Conservation (phyloP, 2,329 filamentous ascomycete species). For the Aspergillus sp. region DNA sequence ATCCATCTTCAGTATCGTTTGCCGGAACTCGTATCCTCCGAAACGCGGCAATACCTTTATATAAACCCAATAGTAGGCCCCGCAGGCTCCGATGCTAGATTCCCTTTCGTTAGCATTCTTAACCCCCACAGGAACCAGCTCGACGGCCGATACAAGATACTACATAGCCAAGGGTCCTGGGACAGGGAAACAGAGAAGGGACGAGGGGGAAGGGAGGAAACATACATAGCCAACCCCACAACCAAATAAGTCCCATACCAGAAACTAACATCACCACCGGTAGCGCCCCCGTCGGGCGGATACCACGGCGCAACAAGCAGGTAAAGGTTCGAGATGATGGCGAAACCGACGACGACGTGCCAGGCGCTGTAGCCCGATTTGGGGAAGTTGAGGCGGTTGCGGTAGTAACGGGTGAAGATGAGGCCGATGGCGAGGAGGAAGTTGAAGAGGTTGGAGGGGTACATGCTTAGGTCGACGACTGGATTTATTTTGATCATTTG, state of each 20-base stretch:
- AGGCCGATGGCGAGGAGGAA: constrained; percentile 59
- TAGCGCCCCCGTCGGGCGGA: constrained; percentile 60
- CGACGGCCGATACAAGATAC: no score
- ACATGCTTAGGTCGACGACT: constrained; percentile 61
- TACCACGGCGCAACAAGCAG: constrained; percentile 71
- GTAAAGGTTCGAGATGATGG: constrained; percentile 59
- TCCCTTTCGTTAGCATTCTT: background rate
- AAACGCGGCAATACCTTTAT: constrained; percentile 56
- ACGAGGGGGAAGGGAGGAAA: constrained; percentile 18
- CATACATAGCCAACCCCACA: constrained; percentile 64
- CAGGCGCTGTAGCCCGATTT: constrained; percentile 58
- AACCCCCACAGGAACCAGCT: no score
- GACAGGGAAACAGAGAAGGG: background rate
- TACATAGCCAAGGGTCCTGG: no score
- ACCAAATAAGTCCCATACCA: constrained; percentile 71
- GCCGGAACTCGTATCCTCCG: constrained; percentile 55
- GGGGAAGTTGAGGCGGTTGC: constrained; percentile 51
- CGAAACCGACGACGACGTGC: constrained; percentile 59
- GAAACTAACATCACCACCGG: constrained; percentile 67
- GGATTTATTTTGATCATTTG: background rate
- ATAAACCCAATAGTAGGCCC: constrained; percentile 60
- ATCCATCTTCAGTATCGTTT: constrained; percentile 55
- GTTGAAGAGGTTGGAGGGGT: constrained; percentile 60
- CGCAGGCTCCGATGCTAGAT: constrained; percentile 52
- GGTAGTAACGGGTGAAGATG: constrained; percentile 56